Evolutionary conservation across 225 moss, liverwort and hornwort species (phyloP), one percentile per base, ranked within the genome.

Genomic region (Marchantia paleacea): DNA sequence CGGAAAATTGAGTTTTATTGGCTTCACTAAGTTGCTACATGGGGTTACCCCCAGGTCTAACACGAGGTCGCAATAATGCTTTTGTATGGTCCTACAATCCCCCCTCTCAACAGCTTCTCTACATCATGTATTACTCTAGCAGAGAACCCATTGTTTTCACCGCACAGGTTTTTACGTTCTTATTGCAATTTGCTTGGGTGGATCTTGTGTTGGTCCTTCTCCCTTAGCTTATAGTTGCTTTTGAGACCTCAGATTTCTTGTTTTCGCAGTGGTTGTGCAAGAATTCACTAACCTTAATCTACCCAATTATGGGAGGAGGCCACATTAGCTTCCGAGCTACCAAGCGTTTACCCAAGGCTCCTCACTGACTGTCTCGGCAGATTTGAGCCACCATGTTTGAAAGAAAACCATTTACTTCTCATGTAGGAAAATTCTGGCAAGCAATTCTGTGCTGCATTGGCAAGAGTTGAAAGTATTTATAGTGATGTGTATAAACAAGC

Each of bases 21-120:
- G 96, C 63, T 97, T 97, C 83, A 92, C 96, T 7, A 97, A 97
- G 87, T 83, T 97, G 80, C 91, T 94, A 31, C 96, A 97, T 85
- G 96, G 96, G 78, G 86, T 93, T 14, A 91, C 92, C 52, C 85
- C 88, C 73, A 92, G 96, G 62, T 82, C 92, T 49, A 85, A 81
- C 84, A 80, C 89, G 76, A 89, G 93, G 83, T 79, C 86, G 80
- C 89, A 89, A 89, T 89, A 81, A 84, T 75, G 61, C 73, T 61
- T 57, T 64, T 84, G 67, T 74, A 72, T 77, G 80, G 75, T 82
- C 22, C 57, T 39, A 82, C 55, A 30, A 24, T 63, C 67, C 60
- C 76, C 55, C 66, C 58, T 61, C 20, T 71, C 75, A 57, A 58
- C 80, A 75, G 78, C 61, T 80, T 78, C 25, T 63, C 80, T 76